phyloP scores from a whole-genome alignment of 306 rosid species.

The Cucumis sativus region DNA sequence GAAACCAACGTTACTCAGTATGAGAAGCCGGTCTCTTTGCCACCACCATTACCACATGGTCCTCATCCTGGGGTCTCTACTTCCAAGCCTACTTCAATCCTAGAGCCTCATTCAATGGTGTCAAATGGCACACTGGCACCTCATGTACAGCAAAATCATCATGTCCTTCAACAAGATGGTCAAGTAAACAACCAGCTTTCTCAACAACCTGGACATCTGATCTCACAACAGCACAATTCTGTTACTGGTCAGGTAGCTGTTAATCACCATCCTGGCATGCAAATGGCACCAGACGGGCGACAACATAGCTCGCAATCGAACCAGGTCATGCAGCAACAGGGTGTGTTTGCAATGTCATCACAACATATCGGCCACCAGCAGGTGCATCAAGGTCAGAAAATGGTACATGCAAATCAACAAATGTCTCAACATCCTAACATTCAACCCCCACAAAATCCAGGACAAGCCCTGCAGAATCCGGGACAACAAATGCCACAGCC shows the following conservation, averaged over 20 bases:
- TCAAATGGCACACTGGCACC: slow-evolving; percentile 29
- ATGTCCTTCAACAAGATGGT: slow-evolving; percentile 33
- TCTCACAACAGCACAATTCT: slow-evolving; percentile 38
- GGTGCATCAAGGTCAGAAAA: slow-evolving; percentile 23
- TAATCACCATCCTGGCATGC: slow-evolving; percentile 41
- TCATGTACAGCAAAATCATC: slow-evolving; percentile 43
- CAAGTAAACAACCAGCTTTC: slow-evolving; percentile 36
- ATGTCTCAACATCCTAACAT: slow-evolving; percentile 22
- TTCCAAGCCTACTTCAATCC: slow-evolving; percentile 52
- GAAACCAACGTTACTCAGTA: slow-evolving; percentile 89
- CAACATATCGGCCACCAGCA: not conserved
- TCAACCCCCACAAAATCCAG: slow-evolving; percentile 31
- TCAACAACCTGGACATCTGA: slow-evolving; percentile 41
- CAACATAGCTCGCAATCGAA: slow-evolving; percentile 35
- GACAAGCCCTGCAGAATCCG: slow-evolving; percentile 29
- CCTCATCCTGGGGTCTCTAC: slow-evolving; percentile 29
- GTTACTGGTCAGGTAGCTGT: slow-evolving; percentile 14
- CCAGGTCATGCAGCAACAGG: slow-evolving; percentile 36
- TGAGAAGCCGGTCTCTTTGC: slow-evolving; percentile 51
- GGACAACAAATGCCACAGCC: slow-evolving; percentile 50
- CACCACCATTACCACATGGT: slow-evolving; percentile 38
- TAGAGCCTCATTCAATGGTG: slow-evolving; percentile 27
- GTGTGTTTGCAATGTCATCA: slow-evolving; percentile 3
- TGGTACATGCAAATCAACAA: slow-evolving; percentile 47
- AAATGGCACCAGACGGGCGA: slow-evolving; percentile 35